These are phyloP conservation scores for Rhizopus arrhizus DNA, from an alignment of 371 early-diverging fungal species.

Conservation along the genomic window DNA sequence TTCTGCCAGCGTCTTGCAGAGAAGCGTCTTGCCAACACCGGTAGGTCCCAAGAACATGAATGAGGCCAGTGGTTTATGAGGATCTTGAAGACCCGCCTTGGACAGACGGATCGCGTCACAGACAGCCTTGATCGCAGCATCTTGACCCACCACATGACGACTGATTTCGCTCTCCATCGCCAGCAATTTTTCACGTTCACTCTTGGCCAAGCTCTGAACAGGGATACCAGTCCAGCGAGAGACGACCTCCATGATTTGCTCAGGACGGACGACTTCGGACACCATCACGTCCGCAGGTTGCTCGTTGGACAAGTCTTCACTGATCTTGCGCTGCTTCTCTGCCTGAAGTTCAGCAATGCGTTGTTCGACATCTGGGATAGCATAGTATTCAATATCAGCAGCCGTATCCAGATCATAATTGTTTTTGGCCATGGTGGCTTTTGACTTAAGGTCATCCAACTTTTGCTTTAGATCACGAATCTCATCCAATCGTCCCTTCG, in stretches of 20 bases:
- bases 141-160: constrained; percentile 85
- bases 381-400: constrained; percentile 85
- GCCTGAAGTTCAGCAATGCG: constrained; percentile 62
- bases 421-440: constrained; percentile 86
- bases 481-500: constrained; percentile 84
- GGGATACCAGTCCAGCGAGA: constrained; percentile 92
- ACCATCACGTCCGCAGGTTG: constrained; percentile 47
- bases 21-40: constrained; percentile 83
- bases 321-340: constrained; percentile 61
- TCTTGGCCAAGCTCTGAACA: constrained; percentile 73
- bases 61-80: constrained; percentile 83
- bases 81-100: constrained; percentile 82
- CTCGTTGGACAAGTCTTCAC: constrained; percentile 53
- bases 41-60: constrained; percentile 95
- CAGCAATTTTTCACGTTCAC: constrained; percentile 81
- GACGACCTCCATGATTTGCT: constrained; percentile 87
- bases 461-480: constrained; percentile 85
- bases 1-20: constrained; percentile 87
- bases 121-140: constrained; percentile 78
- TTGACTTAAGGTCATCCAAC: constrained; percentile 82
- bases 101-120: constrained; percentile 73
- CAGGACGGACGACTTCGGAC: constrained; percentile 84
- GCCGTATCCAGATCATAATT: constrained; percentile 75
- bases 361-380: constrained; percentile 82
- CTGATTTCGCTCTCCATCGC: constrained; percentile 76